Evolutionary conservation across 768 basidiomycete species (phyloP), one percentile per base, ranked within the genome.

Genomic region (Lanmaoa pseudosensibilis): DNA sequence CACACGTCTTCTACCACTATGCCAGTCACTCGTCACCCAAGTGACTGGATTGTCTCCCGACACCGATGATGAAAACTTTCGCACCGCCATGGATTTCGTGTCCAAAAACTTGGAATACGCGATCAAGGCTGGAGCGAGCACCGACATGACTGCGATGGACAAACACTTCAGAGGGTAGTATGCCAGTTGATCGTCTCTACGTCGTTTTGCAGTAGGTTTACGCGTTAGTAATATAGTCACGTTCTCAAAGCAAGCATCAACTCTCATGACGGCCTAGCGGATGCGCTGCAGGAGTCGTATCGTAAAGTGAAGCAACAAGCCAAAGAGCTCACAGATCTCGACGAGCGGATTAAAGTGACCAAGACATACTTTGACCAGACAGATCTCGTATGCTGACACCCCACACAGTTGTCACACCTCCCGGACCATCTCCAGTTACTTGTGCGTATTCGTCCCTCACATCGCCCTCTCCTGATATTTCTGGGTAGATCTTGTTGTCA

Each of bases 371-470:
- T 18, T 11, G 32, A 5, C 18, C n/a, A 12, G 30, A 51, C 27
- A n/a, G 10, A 53, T 40, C 6, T 33, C 21, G 3, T 40, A 43
- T 49, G 27, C 51, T 58, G 44, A 66, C 45, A 32, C 27, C 2
- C 44, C 23, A 21, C 33, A 8, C 55, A 89, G 85, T 67, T 74
- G 49, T 79, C 84, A 19, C 83, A 75, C 46, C 73, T 91, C 21
- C 88, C 89, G 3, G 83, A 85, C 62, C 88, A 91, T 70, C 69
- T 92, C 7, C 87, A 88, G 55, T 77, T 92, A 46, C 75, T 92
- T 52, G 90, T 91, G 69, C 55, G 82, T 68, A 3, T 27, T 37
- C 34, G 36, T 37, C n/a, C 23, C 18, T 34, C 32, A 7, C 18
- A 33, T 21, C 13, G 12, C 34, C 13, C 34, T 50, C 23, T 44